Evolutionary conservation across 306 rosid genomes (phyloP).

Genomic region (Biancaea sappan): DNA sequence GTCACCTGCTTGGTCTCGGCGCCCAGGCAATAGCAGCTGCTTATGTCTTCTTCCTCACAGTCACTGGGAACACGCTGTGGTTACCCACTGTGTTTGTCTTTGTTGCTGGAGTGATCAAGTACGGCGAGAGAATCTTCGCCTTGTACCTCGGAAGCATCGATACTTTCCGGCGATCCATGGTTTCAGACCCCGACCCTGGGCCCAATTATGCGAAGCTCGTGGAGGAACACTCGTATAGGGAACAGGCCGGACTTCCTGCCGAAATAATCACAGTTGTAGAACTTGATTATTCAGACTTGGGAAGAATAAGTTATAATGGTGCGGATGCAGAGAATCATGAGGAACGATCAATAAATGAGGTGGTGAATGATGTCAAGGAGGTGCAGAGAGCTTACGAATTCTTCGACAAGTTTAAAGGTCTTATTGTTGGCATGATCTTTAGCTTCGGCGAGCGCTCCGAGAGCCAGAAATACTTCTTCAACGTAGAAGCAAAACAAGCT

Average conservation of each 20-base stretch:
- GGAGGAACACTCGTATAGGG: constrained; percentile 27
- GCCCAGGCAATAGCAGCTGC: too few species aligned
- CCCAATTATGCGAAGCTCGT: constrained; percentile 36
- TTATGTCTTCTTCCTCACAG: too few species aligned
- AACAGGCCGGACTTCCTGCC: constrained; percentile 19
- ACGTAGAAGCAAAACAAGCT: not conserved
- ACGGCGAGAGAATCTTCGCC: constrained; percentile 27
- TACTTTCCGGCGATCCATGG: constrained; percentile 30
- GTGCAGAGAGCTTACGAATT: constrained; percentile 30
- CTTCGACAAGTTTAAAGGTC: constrained; percentile 31
- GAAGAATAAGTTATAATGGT: not conserved
- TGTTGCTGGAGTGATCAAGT: too few species aligned
- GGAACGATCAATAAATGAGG: not conserved
- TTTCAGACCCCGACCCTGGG: constrained; percentile 38
- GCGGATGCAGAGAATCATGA: not conserved
- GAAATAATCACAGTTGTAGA: not conserved
- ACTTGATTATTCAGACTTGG: too few species aligned
- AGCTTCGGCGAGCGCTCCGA: constrained; percentile 29
- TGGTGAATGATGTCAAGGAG: not conserved
- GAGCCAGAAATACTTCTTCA: constrained; percentile 24
- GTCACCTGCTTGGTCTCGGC: too few species aligned
- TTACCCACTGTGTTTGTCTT: too few species aligned
- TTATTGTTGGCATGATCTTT: constrained; percentile 38
- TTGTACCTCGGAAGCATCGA: constrained; percentile 41
- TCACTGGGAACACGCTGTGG: too few species aligned